phyloP scores from a whole-genome alignment of 768 basidiomycete species.

The Mycena leptocephala region DNA sequence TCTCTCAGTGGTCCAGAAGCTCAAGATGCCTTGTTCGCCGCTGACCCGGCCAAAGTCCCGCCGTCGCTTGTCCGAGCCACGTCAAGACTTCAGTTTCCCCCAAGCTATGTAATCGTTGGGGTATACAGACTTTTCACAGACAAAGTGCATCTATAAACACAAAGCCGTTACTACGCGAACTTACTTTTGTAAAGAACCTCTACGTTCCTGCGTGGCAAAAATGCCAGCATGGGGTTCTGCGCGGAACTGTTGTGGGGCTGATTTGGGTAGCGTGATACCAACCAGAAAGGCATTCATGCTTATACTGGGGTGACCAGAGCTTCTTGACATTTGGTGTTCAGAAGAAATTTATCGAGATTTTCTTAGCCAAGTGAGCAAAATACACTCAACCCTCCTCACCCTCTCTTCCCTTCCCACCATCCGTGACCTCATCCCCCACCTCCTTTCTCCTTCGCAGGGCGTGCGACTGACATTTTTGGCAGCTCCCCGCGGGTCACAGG shows the following conservation, averaged over 20 bases:
- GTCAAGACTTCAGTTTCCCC: constrained; percentile 80
- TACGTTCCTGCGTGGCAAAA: constrained; percentile 89
- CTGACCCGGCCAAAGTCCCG: constrained; percentile 55
- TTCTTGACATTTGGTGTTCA: constrained; percentile 83
- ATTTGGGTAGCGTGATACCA: constrained; percentile 70
- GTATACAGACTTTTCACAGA: constrained; percentile 89
- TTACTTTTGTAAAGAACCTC: constrained; percentile 48
- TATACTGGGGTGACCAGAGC: constrained; percentile 58
- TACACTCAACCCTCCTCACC: neutral
- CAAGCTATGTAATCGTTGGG: constrained; percentile 89
- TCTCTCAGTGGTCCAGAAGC: constrained; percentile 46
- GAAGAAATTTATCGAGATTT: constrained; percentile 73
- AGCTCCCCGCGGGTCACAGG: constrained; percentile 79
- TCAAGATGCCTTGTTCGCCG: constrained; percentile 49
- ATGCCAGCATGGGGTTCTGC: constrained; percentile 81
- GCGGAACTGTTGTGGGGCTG: constrained; percentile 80
- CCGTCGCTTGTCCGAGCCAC: constrained; percentile 66
- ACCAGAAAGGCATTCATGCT: neutral
- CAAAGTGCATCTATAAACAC: constrained; percentile 44
- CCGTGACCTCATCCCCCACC: too few species aligned
- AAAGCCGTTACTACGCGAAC: neutral
- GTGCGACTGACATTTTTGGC: neutral
- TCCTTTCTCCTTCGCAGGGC: too few species aligned
- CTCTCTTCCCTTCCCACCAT: too few species aligned
- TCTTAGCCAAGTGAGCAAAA: constrained; percentile 72